phyloP scores from a whole-genome alignment of 495 filamentous ascomycete species.

The Articulospora tetracladia region DNA sequence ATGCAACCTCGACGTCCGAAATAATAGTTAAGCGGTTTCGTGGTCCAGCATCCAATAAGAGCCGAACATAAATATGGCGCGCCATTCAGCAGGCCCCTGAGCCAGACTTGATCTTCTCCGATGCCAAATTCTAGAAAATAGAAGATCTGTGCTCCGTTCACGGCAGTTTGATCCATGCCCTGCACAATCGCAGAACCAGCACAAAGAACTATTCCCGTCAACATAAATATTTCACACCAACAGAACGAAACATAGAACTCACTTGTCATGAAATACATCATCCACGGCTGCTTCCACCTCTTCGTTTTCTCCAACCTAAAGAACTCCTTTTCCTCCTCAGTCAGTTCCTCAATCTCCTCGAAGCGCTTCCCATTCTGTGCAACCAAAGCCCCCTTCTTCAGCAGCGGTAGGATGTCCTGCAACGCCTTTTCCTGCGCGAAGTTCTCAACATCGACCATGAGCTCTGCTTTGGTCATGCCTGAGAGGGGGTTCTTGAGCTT shows the following conservation, averaged over 20 bases:
- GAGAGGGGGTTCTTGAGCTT: slow-evolving; percentile 65
- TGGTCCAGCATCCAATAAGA: slow-evolving; percentile 60
- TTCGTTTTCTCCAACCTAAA: slow-evolving; percentile 60
- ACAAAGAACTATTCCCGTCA: slow-evolving; percentile 50
- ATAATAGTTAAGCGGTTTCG: slow-evolving; percentile 65
- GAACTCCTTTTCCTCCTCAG: slow-evolving; percentile 39
- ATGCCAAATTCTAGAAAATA: slow-evolving; percentile 24
- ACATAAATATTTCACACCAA: background rate
- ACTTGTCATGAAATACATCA: background rate
- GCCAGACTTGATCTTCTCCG: slow-evolving; percentile 38
- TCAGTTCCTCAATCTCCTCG: slow-evolving; percentile 32
- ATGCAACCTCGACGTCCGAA: slow-evolving; percentile 66
- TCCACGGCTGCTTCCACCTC: slow-evolving; percentile 67
- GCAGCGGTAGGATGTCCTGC: slow-evolving; percentile 60
- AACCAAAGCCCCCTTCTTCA: slow-evolving; percentile 70
- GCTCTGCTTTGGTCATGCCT: slow-evolving; percentile 53
- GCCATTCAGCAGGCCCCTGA: slow-evolving; percentile 60
- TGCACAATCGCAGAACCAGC: slow-evolving; percentile 50
- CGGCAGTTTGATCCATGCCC: slow-evolving; percentile 38
- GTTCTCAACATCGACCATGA: slow-evolving; percentile 60
- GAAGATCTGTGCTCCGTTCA: slow-evolving; percentile 18
- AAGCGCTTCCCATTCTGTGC: slow-evolving; percentile 49
- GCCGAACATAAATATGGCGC: slow-evolving; percentile 36
- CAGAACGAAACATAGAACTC: background rate
- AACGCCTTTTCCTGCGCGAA: slow-evolving; percentile 65